These are phyloP conservation scores for Arachis stenosperma DNA, from an alignment of 306 rosid species.

Conservation along the genomic window DNA sequence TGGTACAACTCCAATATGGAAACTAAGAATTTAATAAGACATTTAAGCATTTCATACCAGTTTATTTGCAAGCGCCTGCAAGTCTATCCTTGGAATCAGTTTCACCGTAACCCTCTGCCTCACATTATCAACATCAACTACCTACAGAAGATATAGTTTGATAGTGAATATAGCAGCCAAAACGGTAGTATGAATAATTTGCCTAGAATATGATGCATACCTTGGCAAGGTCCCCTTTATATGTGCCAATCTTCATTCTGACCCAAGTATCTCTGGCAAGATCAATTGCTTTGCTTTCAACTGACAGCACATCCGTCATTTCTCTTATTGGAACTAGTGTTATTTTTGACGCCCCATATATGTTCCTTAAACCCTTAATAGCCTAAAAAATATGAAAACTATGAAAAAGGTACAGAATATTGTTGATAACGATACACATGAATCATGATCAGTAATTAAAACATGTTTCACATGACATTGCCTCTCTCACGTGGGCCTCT, in stretches of 20 bases:
- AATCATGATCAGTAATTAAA: background rate
- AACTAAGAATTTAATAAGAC: conserved; percentile 20
- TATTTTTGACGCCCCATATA: conserved; percentile 67
- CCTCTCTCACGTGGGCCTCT: conserved; percentile 99
- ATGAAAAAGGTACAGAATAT: conserved; percentile 11
- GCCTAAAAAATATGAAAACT: conserved; percentile 62
- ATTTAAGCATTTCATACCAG: conserved; percentile 57
- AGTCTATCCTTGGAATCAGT: conserved; percentile 93
- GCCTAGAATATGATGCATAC: conserved; percentile 45
- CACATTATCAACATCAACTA: conserved; percentile 91
- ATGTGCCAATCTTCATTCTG: conserved; percentile 92
- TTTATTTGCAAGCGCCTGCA: conserved; percentile 94
- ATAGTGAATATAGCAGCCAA: conserved; percentile 34
- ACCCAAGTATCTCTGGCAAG: conserved; percentile 98
- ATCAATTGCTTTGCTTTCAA: conserved; percentile 94
- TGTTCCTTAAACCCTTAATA: conserved; percentile 87
- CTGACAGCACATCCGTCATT: conserved; percentile 97
- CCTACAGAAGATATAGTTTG: conserved; percentile 57
- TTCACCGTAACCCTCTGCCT: conserved; percentile 93
- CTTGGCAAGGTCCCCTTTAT: conserved; percentile 95
- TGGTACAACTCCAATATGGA: conserved; percentile 20
- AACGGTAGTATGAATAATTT: background rate
- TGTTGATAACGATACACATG: background rate
- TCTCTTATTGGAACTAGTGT: conserved; percentile 91
- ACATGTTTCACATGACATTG: conserved; percentile 40